phyloP scores from a whole-genome alignment of 371 early-diverging fungal species.

The Mucor racemosus region DNA sequence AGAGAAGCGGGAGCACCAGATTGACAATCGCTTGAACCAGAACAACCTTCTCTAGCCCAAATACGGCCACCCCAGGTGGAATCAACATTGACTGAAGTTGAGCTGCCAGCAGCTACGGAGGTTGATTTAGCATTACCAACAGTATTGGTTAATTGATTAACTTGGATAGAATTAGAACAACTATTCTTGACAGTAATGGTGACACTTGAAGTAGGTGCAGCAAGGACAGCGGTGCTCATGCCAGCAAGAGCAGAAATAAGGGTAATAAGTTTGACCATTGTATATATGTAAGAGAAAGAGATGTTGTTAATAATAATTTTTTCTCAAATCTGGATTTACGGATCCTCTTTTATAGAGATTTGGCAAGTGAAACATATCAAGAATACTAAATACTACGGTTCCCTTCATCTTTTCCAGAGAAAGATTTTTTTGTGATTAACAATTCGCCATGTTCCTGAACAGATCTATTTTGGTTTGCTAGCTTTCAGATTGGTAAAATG shows the following conservation, averaged over 20 bases:
- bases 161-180: conserved; percentile 32
- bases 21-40: conserved; percentile 30
- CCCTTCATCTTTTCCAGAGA: background rate
- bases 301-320: background rate
- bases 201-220: conserved; percentile 35
- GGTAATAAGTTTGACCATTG: conserved; percentile 24
- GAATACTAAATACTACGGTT: background rate
- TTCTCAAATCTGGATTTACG: background rate
- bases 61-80: conserved; percentile 49
- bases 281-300: conserved; percentile 5
- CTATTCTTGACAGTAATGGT: conserved; percentile 47
- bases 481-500: background rate
- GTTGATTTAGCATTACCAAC: conserved; percentile 3
- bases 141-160: conserved; percentile 43
- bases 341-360: background rate
- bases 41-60: conserved; percentile 45
- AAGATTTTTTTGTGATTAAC: background rate
- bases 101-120: conserved; percentile 26
- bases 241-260: conserved; percentile 25
- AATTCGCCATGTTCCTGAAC: conserved; percentile 1
- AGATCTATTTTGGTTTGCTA: background rate
- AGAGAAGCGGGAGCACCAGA: conserved; percentile 38
- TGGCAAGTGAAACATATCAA: background rate
- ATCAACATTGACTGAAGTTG: conserved; percentile 21
- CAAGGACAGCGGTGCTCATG: conserved; percentile 32